phyloP scores from a whole-genome alignment of 129 eudicot genomes.

The Logfia minima region DNA sequence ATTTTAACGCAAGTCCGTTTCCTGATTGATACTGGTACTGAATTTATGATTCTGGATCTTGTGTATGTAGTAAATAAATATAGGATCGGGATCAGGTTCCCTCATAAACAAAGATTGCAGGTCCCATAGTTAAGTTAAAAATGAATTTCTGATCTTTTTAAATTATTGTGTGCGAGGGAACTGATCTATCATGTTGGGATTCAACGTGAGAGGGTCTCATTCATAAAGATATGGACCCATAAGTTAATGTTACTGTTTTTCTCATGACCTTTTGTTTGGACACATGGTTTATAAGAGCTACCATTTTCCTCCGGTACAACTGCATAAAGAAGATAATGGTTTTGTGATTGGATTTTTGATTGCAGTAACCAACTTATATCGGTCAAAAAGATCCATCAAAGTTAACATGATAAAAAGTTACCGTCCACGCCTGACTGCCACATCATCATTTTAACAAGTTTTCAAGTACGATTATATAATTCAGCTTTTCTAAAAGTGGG shows the following conservation, averaged over 20 bases:
- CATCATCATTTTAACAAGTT: not conserved
- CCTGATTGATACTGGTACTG: conserved; percentile 8
- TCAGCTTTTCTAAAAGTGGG: not conserved
- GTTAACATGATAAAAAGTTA: not conserved
- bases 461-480: not conserved
- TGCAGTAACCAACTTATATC: too few species aligned
- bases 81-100: not conserved
- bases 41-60: conserved; percentile 10
- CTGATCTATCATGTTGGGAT: too few species aligned
- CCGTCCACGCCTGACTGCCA: not conserved
- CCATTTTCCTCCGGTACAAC: not conserved
- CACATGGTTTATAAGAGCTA: not conserved
- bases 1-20: not conserved
- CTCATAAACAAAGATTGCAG: too few species aligned
- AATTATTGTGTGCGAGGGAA: too few species aligned
- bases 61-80: not conserved
- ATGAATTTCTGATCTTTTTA: too few species aligned
- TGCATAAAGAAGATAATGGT: not conserved
- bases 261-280: conserved; percentile 2
- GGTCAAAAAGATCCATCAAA: not conserved
- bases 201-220: too few species aligned
- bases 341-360: too few species aligned
- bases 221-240: not conserved
- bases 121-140: too few species aligned
- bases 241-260: not conserved